A percentile compares a stretch with the other conserved stretches of the same genome.
Conservation (phyloP, 2,329 filamentous ascomycete genomes). For the Ramularia endophylla region DNA sequence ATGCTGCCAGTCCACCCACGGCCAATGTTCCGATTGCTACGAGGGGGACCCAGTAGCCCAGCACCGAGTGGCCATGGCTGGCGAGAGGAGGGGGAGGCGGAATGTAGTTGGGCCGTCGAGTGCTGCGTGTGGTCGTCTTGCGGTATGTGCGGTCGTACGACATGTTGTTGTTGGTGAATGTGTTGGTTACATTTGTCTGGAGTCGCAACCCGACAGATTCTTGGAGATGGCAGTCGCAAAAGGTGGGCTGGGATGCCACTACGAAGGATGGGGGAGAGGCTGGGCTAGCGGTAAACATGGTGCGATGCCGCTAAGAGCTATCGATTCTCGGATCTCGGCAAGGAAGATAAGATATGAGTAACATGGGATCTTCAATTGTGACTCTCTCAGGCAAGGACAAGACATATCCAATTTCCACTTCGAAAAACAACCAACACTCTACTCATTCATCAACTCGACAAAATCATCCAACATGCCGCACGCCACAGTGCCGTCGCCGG, state of each 20-base stretch:
- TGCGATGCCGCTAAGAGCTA: no score
- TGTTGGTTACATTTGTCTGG: conserved; percentile 13
- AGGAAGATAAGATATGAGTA: no score
- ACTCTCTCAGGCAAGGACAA: no score
- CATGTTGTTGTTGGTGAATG: conserved; percentile 24
- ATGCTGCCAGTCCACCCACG: conserved; percentile 77
- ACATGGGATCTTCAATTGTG: no score
- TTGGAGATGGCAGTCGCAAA: no score
- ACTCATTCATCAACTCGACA: no score
- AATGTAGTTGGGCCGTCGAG: conserved; percentile 43
- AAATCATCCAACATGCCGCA: conserved; percentile 58
- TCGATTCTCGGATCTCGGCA: no score
- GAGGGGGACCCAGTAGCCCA: conserved; percentile 85
- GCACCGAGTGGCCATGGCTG: conserved; percentile 45
- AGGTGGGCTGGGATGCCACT: no score
- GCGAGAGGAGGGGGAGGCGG: conserved; percentile 31
- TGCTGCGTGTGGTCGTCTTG: conserved; percentile 36
- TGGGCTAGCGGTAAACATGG: no score
- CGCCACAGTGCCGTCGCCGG: conserved; percentile 66
- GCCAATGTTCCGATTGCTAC: conserved; percentile 82
- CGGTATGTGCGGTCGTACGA: conserved; percentile 49
- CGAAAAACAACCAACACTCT: not conserved
- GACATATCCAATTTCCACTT: not conserved
- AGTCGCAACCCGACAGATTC: conserved; percentile 22
- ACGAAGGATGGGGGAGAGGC: no score